Evolutionary conservation across 1,139 yeast genomes (phyloP), one percentile per base, ranked within the genome.

Genomic region (Lodderomyces orthopsilosis): DNA sequence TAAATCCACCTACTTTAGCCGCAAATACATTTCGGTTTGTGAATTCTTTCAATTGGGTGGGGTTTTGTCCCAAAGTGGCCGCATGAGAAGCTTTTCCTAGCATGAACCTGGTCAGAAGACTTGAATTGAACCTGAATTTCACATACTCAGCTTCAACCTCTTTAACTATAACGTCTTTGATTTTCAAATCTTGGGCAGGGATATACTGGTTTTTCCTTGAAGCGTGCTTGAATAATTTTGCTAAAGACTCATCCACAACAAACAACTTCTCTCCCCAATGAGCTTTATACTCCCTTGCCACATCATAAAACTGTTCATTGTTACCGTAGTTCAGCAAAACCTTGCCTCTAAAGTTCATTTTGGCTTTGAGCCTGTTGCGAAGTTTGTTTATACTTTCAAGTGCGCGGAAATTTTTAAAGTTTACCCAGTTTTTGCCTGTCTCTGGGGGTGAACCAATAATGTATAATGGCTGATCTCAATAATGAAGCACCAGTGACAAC

Each of bases 1-100:
- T 67, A 5, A 74, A 57, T 0, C 84, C 84, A 1, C 88, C 88
- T 0, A 75, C 63, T 50, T 79, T 77, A 12, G 76, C 46, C 0
- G 75, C 64, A n/a, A 66, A 55, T 0, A 80, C 84, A 18, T 58
- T 59, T 47, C 85, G 59, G 17, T 45, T 44, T 4, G 39, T 37
- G 12, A 30, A 9, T 2, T 36, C 30, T 33, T 39, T 37, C 30
- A 50, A 38, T 4, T 61, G 52, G 9, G 54, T 40, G 1, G 51
- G 42, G 8, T 40, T 34, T 17, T 35, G 43, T 6, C 38, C 28
- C 15, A 45, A 33, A 7, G 35, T n/a, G 14, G 45, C 23, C 7
- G 10, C 24, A 10, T 40, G 32, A 14, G 37, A 30, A 6, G 38
- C 23, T 9, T 23, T 26, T 15, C 17, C 35, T n/a, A n/a, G 17